Base-by-base conservation (phyloP, 2,329 filamentous ascomycete species). In the Penicillium sp. region DNA sequence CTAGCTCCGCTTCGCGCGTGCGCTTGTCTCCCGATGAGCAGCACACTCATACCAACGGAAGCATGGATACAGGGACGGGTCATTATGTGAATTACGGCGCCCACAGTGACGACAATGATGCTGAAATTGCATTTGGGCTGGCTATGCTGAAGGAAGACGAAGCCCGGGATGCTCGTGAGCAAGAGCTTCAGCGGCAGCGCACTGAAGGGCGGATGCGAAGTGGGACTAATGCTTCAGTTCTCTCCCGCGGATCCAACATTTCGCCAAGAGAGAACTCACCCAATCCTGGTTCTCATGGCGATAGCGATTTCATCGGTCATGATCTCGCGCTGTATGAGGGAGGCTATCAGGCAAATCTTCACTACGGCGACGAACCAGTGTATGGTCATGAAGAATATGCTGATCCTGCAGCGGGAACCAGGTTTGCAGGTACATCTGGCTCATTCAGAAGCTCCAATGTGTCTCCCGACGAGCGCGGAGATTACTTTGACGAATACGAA, bases 61-160 rank as follows among this genome's bases (percentile, higher is more conserved):
- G 78, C 67, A 67, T 75, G 58, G 66, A 75, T 4, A 78, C 77
- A 4, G 75, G 72, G 4, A 69, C 72, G 2, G 75, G 76, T 50
- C 69, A 78, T 47, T 74, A 76, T 54, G 71, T 77, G 38, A 77
- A 78, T 55, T 77, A 79, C 54, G 75, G 75, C 55, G 75, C 76
- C 5, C 81, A 81, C 62, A 79, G 80, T 58, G 88, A 93, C 50
- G 91, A 95, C 46, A 95, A 91, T 67, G 93, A 97, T 67, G 86
- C 89, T 0, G 93, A 97, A 72, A 93, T 89, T 18, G 87, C 88
- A 38, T 90, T 90, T 56, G 93, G 94, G 14, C 77, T 95, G 48
- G 83, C 89, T 68, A 92, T 92, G 61, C 85, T 97, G 82, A 86
- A 86, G 70, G 81, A 86, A 69, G 89, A 95, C 55, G 85, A 86